Conservation (phyloP, 2,329 filamentous ascomycete species). For the Myriosclerotinia curreyana region DNA sequence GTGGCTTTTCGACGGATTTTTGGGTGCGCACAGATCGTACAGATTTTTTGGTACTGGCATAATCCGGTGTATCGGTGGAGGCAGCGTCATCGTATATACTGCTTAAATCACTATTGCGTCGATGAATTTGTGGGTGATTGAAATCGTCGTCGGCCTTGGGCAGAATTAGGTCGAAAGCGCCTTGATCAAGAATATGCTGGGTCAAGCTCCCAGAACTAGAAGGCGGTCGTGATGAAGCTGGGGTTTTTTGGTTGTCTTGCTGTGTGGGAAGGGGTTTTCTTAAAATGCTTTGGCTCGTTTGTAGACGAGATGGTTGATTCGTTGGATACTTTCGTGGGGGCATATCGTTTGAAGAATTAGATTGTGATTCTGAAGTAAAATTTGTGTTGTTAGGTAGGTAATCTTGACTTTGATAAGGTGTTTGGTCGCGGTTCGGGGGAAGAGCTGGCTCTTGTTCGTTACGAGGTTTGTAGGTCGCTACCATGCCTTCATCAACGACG, state of each 20-base stretch:
- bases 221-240: constrained; percentile 41
- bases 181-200: constrained; percentile 46
- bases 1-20: constrained; percentile 60
- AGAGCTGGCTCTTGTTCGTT: constrained; percentile 13
- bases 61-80: constrained; percentile 68
- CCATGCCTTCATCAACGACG: constrained; percentile 40
- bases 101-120: constrained; percentile 41
- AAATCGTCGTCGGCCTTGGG: constrained; percentile 25
- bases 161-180: constrained; percentile 45
- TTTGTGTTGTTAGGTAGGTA: background rate
- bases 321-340: constrained; percentile 2
- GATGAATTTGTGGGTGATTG: constrained; percentile 30
- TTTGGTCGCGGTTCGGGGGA: constrained; percentile 25
- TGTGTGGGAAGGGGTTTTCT: constrained; percentile 53
- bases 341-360: constrained; percentile 22
- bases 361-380: constrained; percentile 28
- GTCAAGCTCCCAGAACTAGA: constrained; percentile 44
- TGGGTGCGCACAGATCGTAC: constrained; percentile 39
- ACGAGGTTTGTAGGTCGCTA: constrained; percentile 31
- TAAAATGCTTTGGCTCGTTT: constrained; percentile 44
- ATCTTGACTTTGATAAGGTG: constrained; percentile 23
- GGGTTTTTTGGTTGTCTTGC: constrained; percentile 40
- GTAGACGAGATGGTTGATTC: constrained; percentile 33
- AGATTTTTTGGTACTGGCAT: constrained; percentile 58
- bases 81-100: constrained; percentile 59